These are phyloP conservation scores for Tetrahymena malaccensis DNA, from an alignment of 73 alveolate species.

Conservation along the genomic window DNA sequence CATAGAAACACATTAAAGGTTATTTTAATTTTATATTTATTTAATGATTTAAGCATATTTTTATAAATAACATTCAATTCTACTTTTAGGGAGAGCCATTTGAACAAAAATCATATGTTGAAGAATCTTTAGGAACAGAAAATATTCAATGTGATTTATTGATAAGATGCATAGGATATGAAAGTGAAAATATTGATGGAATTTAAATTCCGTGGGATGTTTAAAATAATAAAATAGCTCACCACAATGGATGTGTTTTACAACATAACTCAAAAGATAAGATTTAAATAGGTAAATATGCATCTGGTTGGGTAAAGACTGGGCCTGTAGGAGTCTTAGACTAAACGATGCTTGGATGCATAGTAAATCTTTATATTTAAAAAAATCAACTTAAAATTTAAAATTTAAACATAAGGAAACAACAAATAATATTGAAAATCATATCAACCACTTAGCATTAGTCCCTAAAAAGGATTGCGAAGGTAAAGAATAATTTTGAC, in stretches of 20 bases:
- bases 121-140: background rate
- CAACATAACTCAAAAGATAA: slow-evolving; percentile 4
- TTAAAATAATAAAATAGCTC: slow-evolving; percentile 1
- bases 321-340: slow-evolving; percentile 84
- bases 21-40: too few relatives aligned
- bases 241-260: slow-evolving; percentile 30
- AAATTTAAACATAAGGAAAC: background rate
- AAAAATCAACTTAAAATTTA: background rate
- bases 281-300: slow-evolving; percentile 49
- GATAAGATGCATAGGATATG: slow-evolving; percentile 43
- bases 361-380: background rate
- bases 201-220: slow-evolving; percentile 15
- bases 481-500: background rate
- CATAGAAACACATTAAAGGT: background rate
- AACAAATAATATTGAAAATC: background rate
- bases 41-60: background rate
- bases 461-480: background rate
- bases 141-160: slow-evolving; percentile 30
- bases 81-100: background rate
- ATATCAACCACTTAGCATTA: background rate
- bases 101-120: background rate
- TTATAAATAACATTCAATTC: background rate
- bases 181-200: slow-evolving; percentile 1
- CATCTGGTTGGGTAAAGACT: slow-evolving; percentile 82
- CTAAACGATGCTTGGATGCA: slow-evolving; percentile 28